Evolutionary conservation across 768 basidiomycete genomes (phyloP).

Genomic region (Pulveroboletus ravenelii): DNA sequence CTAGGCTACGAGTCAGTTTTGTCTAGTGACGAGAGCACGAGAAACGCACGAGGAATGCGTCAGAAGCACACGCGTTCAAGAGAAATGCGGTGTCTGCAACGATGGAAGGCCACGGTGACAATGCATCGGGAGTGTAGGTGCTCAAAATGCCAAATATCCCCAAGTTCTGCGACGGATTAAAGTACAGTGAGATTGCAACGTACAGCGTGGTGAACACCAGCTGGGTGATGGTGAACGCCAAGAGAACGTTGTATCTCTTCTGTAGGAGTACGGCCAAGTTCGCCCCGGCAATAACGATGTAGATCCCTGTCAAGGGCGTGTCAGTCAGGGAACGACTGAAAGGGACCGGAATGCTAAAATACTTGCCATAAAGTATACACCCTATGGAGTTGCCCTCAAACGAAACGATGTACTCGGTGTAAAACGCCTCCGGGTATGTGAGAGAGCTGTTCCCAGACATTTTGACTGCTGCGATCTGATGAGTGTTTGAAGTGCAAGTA

Average conservation of each 20-base stretch:
- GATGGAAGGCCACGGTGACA: constrained; percentile 18
- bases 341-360: neutral
- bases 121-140: constrained; percentile 1
- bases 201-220: constrained; percentile 19
- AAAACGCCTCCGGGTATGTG: constrained; percentile 7
- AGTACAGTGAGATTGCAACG: constrained; percentile 14
- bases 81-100: constrained; percentile 9
- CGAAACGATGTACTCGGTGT: constrained; percentile 17
- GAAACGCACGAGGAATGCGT: constrained; percentile 21
- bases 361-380: constrained; percentile 17
- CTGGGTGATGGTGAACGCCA: constrained; percentile 9
- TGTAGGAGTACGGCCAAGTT: constrained; percentile 13
- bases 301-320: constrained; percentile 5
- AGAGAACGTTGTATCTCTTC: constrained; percentile 16
- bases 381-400: constrained; percentile 20
- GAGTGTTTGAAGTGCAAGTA: neutral
- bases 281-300: constrained; percentile 6
- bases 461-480: neutral
- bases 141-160: constrained; percentile 5
- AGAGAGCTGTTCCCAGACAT: constrained; percentile 16
- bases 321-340: neutral
- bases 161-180: constrained; percentile 12
- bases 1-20: neutral
- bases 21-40: neutral
- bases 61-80: constrained; percentile 22